Conservation (phyloP, 1,284 basidiomycete genomes). For the Pseudozyma flocculosa region DNA sequence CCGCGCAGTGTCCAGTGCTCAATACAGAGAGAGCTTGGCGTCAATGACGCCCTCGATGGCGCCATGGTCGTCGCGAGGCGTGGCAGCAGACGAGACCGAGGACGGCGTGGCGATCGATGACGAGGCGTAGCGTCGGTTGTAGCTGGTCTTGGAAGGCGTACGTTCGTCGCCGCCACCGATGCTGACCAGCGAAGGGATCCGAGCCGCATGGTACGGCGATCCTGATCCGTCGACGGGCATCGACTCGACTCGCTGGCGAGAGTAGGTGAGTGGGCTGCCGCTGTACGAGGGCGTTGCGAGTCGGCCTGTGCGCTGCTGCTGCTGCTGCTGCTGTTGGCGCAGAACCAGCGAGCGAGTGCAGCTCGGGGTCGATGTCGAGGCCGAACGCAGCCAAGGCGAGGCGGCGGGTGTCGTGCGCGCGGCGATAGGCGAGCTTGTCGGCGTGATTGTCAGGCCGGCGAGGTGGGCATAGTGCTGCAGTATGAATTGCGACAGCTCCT, state of each 20-base stretch:
- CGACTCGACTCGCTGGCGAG: not conserved
- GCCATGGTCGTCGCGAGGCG: not conserved
- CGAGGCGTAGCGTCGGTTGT: not conserved
- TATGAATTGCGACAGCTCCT: constrained; percentile 50
- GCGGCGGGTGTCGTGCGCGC: not conserved
- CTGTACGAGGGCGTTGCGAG: not conserved
- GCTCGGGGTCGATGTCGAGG: too few species aligned
- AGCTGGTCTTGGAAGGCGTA: too few species aligned
- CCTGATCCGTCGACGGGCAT: not conserved
- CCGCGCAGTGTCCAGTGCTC: too few species aligned
- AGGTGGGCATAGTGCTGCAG: constrained; percentile 34
- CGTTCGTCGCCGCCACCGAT: too few species aligned
- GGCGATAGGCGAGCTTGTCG: not conserved
- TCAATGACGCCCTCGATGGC: not conserved
- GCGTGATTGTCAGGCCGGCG: not conserved
- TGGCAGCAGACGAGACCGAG: too few species aligned
- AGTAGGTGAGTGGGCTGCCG: not conserved
- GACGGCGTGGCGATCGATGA: too few species aligned
- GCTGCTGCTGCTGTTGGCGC: not conserved
- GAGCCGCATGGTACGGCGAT: not conserved
- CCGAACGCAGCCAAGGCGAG: constrained; percentile 16
- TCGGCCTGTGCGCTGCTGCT: not conserved
- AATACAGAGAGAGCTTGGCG: not conserved
- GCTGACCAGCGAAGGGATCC: not conserved
- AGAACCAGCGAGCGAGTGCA: not conserved